Conservation (phyloP, 2,329 filamentous ascomycete species). For the Fusarium robinianum region DNA sequence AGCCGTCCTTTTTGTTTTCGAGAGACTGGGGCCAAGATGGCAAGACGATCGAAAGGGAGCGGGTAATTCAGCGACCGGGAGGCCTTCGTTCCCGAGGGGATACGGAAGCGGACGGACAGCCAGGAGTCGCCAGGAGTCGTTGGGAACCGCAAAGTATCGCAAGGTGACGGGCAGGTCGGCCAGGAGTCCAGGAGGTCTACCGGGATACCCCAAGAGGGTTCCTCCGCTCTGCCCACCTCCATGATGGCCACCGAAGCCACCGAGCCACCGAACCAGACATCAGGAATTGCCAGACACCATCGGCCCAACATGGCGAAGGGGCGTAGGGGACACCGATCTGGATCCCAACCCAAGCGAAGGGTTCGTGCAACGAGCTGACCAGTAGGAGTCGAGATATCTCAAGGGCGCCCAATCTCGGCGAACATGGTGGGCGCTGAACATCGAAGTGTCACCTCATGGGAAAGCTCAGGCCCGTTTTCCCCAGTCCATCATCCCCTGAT, state of each 20-base stretch:
- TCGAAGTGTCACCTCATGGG: constrained; percentile 22
- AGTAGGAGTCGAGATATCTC: constrained; percentile 7
- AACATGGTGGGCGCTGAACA: constrained; percentile 6
- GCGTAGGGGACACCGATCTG: constrained; percentile 11
- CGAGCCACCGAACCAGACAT: constrained; percentile 18
- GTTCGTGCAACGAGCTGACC: constrained; percentile 14
- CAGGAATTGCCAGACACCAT: constrained; percentile 8
- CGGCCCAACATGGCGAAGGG: constrained; percentile 13
- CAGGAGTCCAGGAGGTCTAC: constrained; percentile 14
- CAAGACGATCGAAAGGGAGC: constrained; percentile 10
- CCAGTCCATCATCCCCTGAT: constrained; percentile 20
- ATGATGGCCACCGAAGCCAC: constrained; percentile 8
- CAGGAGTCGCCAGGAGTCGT: constrained; percentile 2
- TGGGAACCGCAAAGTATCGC: no score
- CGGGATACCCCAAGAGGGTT: constrained; percentile 13
- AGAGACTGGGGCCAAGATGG: constrained; percentile 10
- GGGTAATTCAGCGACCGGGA: constrained; percentile 20
- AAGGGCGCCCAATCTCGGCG: constrained; percentile 11
- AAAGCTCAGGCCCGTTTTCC: constrained; percentile 19
- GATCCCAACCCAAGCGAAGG: constrained; percentile 10
- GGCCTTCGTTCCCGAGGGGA: constrained; percentile 11
- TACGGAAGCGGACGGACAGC: constrained; percentile 15
- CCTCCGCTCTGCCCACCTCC: constrained; percentile 15
- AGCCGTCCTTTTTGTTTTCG: constrained; percentile 4
- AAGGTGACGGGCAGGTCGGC: no score